Conservation (phyloP, 2,329 filamentous ascomycete species). For the Ophiostoma ips region DNA sequence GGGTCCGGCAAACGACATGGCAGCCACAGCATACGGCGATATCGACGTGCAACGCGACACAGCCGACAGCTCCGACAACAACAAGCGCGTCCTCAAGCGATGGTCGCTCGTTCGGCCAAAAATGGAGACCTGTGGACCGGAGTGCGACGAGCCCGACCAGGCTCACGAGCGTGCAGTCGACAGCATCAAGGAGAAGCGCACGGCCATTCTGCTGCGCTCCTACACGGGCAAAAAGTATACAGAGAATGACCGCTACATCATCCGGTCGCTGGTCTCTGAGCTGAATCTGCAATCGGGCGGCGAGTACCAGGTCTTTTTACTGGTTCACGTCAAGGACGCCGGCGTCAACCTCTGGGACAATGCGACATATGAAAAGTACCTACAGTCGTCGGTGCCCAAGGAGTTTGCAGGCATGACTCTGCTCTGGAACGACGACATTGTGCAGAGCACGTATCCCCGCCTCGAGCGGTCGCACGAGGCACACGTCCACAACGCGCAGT, state of each 20-base stretch:
- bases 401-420: slow-evolving; percentile 53
- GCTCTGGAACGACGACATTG: slow-evolving; percentile 61
- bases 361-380: slow-evolving; percentile 42
- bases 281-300: slow-evolving; percentile 62
- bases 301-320: slow-evolving; percentile 66
- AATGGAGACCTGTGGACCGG: not conserved
- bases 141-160: not conserved
- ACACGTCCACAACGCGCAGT: slow-evolving; percentile 48
- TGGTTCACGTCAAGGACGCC: slow-evolving; percentile 59
- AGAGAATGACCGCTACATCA: slow-evolving; percentile 63
- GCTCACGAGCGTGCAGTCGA: not conserved
- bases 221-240: slow-evolving; percentile 65
- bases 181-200: slow-evolving; percentile 34
- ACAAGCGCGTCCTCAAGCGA: not conserved
- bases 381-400: slow-evolving; percentile 28
- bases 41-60: too few relatives aligned
- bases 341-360: slow-evolving; percentile 43
- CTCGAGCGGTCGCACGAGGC: slow-evolving; percentile 41
- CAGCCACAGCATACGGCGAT: slow-evolving; percentile 17
- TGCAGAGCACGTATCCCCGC: slow-evolving; percentile 63
- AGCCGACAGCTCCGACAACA: not conserved
- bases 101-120: not conserved
- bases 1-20: slow-evolving; percentile 29
- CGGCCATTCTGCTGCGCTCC: slow-evolving; percentile 61
- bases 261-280: slow-evolving; percentile 69